Base-by-base conservation (phyloP, 2,329 filamentous ascomycete genomes). In the Pseudogymnoascus sp. region DNA sequence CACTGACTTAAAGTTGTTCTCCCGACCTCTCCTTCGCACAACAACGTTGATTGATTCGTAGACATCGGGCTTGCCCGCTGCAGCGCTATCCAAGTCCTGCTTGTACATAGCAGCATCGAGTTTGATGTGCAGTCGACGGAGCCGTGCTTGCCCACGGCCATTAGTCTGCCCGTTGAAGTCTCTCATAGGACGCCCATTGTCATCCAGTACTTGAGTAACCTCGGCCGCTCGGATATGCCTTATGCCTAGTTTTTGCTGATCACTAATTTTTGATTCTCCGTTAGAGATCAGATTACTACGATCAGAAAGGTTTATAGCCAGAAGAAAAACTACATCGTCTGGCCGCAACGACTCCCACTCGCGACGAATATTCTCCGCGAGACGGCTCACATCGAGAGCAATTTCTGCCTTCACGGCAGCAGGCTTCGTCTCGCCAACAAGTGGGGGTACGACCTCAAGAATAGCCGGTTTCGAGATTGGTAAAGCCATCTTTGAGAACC, bases 1-100 rank as follows among this genome's bases (percentile, higher is more conserved):
- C 8, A 99, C 87, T 8, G 93, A 87, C 72, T 91, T 96, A 80
- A 99, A 99, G 75, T 99, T 99, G 77, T 99, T 99, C 75, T 99
- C 95, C 65, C 93, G 83, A 29, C 90, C 88, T 72, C 86, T 88
- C 68, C 95, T 84, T 64, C 95, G 87, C 61, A 96, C 82, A 62
- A 99, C 79, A 42, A 97, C 77, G 71, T 99, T 99, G 71, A 99
- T 86, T 35, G 81, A 82, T 53, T 90, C 87, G 74, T 97, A 97
- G 4, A 96, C 80, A 70, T 96, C 89, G 0, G 84, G 79, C 70
- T 89, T 89, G n/a, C 87, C 89, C 64, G 82, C 79, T 8, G 83
- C 79, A 38, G 82, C 78, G 61, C 79, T 81, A 65, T 89, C 86
- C 67, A 86, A 86, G 75, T 99, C 95, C 61, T 82, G 79, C 69